These are phyloP conservation scores for Vanderwaltozyma polyspora DNA, from an alignment of 805 yeast genomes.

Conservation along the genomic window DNA sequence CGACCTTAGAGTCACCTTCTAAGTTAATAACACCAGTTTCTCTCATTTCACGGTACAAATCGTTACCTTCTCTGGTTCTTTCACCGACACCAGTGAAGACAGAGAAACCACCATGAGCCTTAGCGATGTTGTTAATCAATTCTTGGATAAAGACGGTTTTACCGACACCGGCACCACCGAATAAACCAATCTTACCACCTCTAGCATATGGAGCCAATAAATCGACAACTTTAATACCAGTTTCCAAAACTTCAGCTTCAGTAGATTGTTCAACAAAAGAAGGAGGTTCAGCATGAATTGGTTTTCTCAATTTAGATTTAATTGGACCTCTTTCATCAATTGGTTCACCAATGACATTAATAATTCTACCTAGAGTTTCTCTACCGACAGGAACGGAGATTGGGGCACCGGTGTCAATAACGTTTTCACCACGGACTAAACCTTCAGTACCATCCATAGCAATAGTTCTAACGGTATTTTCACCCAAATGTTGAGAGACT, in stretches of 20 bases:
- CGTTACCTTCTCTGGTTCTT: conserved; percentile 99
- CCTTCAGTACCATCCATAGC: conserved; percentile 99
- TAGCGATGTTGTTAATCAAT: conserved; percentile 98
- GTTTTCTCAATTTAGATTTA: conserved; percentile 82
- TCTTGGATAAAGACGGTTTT: conserved; percentile 99
- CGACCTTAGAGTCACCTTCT: conserved; percentile 99
- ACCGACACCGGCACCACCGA: conserved; percentile 99
- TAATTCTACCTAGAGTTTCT: conserved; percentile 96
- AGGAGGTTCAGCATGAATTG: conserved; percentile 99
- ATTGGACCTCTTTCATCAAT: conserved; percentile 99
- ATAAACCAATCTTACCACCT: conserved; percentile 99
- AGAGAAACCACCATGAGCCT: conserved; percentile 99
- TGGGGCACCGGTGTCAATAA: conserved; percentile 94
- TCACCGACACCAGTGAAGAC: conserved; percentile 99
- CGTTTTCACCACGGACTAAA: conserved; percentile 93
- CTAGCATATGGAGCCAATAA: conserved; percentile 98
- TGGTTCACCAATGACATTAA: conserved; percentile 98
- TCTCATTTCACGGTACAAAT: conserved; percentile 99
- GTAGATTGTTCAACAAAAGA: conserved; percentile 94
- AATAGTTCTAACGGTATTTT: conserved; percentile 99
- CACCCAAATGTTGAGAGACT: conserved; percentile 99
- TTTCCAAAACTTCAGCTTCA: conserved; percentile 94
- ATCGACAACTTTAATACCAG: conserved; percentile 99
- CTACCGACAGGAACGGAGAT: conserved; percentile 99
- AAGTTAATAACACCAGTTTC: conserved; percentile 99